phyloP scores from a whole-genome alignment of 192 early-diverging fungal genomes.

The Funneliformis mosseae region DNA sequence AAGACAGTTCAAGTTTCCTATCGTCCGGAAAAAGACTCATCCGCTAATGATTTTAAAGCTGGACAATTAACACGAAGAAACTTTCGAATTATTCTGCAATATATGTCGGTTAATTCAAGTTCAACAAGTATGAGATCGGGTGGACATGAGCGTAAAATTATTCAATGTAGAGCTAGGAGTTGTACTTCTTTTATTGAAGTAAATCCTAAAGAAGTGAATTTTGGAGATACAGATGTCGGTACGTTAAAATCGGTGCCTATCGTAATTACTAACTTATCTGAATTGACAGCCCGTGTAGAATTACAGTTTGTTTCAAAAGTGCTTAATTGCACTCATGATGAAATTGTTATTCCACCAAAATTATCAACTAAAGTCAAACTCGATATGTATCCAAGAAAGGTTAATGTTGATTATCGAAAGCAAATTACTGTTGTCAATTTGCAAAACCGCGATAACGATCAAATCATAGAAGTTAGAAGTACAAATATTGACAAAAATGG shows the following conservation, averaged over 20 bases:
- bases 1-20: conserved; percentile 82
- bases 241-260: conserved; percentile 87
- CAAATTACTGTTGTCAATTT: conserved; percentile 93
- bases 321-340: conserved; percentile 72
- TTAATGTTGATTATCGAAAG: conserved; percentile 97
- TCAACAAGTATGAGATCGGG: conserved; percentile 5
- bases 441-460: conserved; percentile 86
- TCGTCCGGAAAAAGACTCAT: conserved; percentile 64
- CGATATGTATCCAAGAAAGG: conserved; percentile 95
- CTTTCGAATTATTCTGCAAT: conserved; percentile 73
- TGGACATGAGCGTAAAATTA: conserved; percentile 64
- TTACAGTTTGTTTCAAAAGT: conserved; percentile 92
- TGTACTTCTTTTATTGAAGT: conserved; percentile 94
- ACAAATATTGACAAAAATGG: conserved; percentile 95
- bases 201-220: conserved; percentile 80
- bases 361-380: conserved; percentile 79
- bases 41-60: conserved; percentile 66
- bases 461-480: conserved; percentile 87
- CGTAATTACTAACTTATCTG: conserved; percentile 82
- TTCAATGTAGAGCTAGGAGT: conserved; percentile 88
- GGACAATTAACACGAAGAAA: conserved; percentile 69
- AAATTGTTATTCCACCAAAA: conserved; percentile 77
- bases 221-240: conserved; percentile 96
- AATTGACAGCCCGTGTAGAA: conserved; percentile 81
- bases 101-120: conserved; percentile 47